A percentile compares a stretch with the other conserved stretches of the same genome.
Evolutionary conservation across 2,329 filamentous ascomycete genomes (phyloP).

Genomic region (Aspergillus pseudonomiae): DNA sequence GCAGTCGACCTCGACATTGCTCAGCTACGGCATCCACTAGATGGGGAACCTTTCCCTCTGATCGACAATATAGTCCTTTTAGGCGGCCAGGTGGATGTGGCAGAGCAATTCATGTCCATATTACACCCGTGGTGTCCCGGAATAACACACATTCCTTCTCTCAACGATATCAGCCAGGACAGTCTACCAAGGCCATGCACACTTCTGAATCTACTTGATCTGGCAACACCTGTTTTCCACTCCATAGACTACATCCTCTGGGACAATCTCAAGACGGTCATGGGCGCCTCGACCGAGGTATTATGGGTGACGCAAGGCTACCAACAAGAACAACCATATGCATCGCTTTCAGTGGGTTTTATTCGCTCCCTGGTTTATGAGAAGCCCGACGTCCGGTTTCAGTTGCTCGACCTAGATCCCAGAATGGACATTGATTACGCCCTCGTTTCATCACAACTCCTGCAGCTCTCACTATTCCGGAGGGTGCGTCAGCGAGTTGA

Average conservation of each 20-base stretch:
- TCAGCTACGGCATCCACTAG: background rate
- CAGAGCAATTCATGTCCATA: background rate
- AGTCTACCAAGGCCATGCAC: background rate
- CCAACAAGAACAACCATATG: background rate
- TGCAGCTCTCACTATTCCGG: background rate
- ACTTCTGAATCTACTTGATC: background rate
- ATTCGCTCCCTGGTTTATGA: background rate
- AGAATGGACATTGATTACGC: background rate
- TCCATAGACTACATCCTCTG: background rate
- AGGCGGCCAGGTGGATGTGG: background rate
- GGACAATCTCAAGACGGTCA: background rate
- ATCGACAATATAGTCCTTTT: background rate
- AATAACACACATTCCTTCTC: too few relatives aligned
- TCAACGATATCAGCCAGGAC: background rate
- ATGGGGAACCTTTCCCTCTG: background rate
- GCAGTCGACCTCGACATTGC: background rate
- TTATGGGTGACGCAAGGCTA: background rate
- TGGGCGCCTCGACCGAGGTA: background rate
- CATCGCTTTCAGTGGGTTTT: background rate
- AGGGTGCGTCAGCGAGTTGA: background rate
- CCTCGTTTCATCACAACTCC: background rate
- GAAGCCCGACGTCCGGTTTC: background rate
- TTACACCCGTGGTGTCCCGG: too few relatives aligned
- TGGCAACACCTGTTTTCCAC: background rate
- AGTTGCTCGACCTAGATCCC: background rate